A percentile compares a stretch with the other conserved stretches of the same genome.
Evolutionary conservation across 129 eudicot genomes (phyloP).

Genomic region (sunflower (Helianthus annuus)): HanXRQr2.0-SUNRISE NC_035446.2:152692403-152692902

Average conservation of each 20-base stretch:
- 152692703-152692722: too few relatives aligned
- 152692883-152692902: neutral
- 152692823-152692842: neutral
- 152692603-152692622: neutral
- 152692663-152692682: neutral
- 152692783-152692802: neutral
- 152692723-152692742: neutral
- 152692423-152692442: too few relatives aligned
- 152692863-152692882: neutral
- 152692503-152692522: too few relatives aligned
- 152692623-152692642: neutral
- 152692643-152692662: neutral
- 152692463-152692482: too few relatives aligned
- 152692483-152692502: too few relatives aligned
- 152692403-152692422: too few relatives aligned
- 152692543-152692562: too few relatives aligned
- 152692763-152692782: neutral
- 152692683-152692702: neutral
- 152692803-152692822: neutral
- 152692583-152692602: too few relatives aligned
- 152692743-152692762: slow-evolving; percentile 1
- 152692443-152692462: too few relatives aligned
- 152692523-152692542: too few relatives aligned
- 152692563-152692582: too few relatives aligned
- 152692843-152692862: slow-evolving; percentile 2